Evolutionary conservation across 768 basidiomycete species (phyloP).

Genomic region (Pleurotus pulmonarius): DNA sequence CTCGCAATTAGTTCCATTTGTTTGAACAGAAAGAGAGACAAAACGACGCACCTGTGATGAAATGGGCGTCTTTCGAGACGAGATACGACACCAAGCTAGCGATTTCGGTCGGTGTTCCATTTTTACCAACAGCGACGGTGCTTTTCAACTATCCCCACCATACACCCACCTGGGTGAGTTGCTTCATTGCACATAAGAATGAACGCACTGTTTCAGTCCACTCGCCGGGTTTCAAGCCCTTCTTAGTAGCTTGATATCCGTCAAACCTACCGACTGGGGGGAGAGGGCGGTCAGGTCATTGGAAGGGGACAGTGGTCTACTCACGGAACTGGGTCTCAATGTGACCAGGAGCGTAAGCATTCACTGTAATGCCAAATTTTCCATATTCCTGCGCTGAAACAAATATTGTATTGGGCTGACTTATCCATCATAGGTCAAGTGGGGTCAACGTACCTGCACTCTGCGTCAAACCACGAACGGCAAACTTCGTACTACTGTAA

Average conservation of each 20-base stretch:
- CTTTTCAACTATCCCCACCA: not conserved
- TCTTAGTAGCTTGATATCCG: slow-evolving; percentile 4
- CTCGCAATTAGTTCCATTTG: no score
- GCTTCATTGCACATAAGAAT: not conserved
- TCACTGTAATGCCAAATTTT: slow-evolving; percentile 31
- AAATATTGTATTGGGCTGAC: slow-evolving; percentile 4
- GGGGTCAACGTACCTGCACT: slow-evolving; percentile 13
- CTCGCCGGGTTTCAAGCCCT: not conserved
- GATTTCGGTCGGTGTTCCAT: slow-evolving; percentile 22
- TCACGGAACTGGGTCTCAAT: slow-evolving; percentile 29
- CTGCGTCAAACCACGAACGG: slow-evolving; percentile 36
- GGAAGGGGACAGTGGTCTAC: not conserved
- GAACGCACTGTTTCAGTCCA: not conserved
- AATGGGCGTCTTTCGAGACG: slow-evolving; percentile 24
- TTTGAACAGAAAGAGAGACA: no score
- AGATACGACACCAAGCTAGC: slow-evolving; percentile 29
- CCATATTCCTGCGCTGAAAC: slow-evolving; percentile 26
- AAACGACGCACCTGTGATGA: not conserved
- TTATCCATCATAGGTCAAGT: not conserved
- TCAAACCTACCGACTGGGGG: slow-evolving; percentile 6
- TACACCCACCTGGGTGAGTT: no score
- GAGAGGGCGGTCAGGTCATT: not conserved
- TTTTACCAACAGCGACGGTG: not conserved
- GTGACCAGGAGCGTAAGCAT: slow-evolving; percentile 33
- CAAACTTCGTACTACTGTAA: slow-evolving; percentile 38